phyloP scores from a whole-genome alignment of 805 yeast genomes.

The Metschnikowia gruessii region DNA sequence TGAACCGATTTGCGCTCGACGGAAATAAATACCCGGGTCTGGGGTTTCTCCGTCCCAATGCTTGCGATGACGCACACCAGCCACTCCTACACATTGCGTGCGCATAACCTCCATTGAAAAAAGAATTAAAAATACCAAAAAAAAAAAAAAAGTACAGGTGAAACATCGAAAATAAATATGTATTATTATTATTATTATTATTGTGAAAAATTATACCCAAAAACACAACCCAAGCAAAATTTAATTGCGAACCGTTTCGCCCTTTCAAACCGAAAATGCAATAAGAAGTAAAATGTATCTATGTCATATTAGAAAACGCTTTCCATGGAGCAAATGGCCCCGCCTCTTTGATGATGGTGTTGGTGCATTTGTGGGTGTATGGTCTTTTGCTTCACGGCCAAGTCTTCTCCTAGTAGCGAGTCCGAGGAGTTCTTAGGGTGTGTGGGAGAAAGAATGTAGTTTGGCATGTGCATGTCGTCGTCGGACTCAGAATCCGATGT shows the following conservation, averaged over 20 bases:
- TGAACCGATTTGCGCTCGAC: too few species aligned
- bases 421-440: constrained; percentile 7
- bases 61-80: too few species aligned
- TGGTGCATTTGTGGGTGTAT: neutral
- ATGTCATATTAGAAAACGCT: constrained; percentile 30
- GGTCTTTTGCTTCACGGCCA: neutral
- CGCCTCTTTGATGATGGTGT: constrained; percentile 24
- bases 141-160: too few species aligned
- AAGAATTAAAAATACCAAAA: too few species aligned
- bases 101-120: too few species aligned
- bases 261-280: constrained; percentile 18
- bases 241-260: neutral
- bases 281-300: neutral
- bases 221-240: too few species aligned
- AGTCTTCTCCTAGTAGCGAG: constrained; percentile 1
- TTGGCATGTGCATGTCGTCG: constrained; percentile 16
- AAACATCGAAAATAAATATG: too few species aligned
- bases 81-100: too few species aligned
- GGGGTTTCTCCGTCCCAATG: too few species aligned
- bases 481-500: constrained; percentile 19
- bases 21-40: too few species aligned
- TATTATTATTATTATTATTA: too few species aligned
- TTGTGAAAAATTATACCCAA: too few species aligned
- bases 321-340: constrained; percentile 38
- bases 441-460: constrained; percentile 10